Evolutionary conservation across 345 rosid species (phyloP), one percentile per base, ranked within the genome.

Genomic region (Hibiscus mutabilis): DNA sequence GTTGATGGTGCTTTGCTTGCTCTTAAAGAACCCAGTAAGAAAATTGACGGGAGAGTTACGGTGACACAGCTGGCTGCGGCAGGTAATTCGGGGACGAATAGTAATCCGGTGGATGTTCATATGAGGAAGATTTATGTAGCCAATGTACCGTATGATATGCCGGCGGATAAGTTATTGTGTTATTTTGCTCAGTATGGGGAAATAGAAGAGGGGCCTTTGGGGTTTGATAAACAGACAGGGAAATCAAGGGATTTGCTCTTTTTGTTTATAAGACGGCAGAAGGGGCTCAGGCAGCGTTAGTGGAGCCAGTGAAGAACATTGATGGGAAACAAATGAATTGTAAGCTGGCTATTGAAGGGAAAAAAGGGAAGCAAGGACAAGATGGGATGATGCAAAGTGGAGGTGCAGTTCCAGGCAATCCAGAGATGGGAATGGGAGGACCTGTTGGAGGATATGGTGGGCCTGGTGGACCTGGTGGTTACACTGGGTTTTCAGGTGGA

Each of bases 141-240:
- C 16, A 90, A 90, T 46, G 98, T 92, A 8, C 91, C 92, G 2
- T 69, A 77, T n/a, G 94, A 88, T 40, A 82, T 88, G 85, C 85
- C 87, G 0, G 85, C 89, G 11, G 95, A 86, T 56, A 92, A 87
- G 83, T 66, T 92, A 6, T 19, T 83, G 74, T 79, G 81, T 27
- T 87, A 71, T 58, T 92, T 92, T 60, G 18, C 86, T 16, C 80
- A 77, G 70, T 92, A 86, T 55, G 98, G 98, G 0, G 96, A 92
- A 73, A 90, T 92, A 31, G 98, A 90, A 63, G 95, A 87, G 73
- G 98, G 98, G 13, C 98, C 98, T 1, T 71, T 92, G 37, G 98
- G 98, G 2, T 88, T 89, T 60, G 98, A 93, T 79, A 90, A 90
- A 74, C 81, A 82, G 80, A 91, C 97, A 2, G 97, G 98, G 51